Base-by-base conservation (phyloP, 1,284 basidiomycete genomes). In the Caloboletus firmus region DNA sequence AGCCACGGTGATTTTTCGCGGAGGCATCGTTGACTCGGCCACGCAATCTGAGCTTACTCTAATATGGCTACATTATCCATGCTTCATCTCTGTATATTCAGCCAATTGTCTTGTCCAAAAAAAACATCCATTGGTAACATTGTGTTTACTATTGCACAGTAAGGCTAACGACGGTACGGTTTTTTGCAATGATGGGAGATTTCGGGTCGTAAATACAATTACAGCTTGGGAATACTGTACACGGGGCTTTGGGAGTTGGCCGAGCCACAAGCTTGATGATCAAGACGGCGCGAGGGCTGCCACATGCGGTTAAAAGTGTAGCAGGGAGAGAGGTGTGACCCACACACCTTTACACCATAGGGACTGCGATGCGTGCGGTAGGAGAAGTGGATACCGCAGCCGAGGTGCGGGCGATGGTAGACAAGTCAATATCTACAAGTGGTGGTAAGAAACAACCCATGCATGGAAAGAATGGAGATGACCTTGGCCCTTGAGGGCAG, bases 331-430 rank as follows among this genome's bases (percentile, higher is more conserved):
- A 32, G 10, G 32, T 2, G 40, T 48, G 35, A n/a, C 5, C 37
- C 30, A 71, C 73, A 59, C 62, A 76, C 76, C 54, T 69, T 62
- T 53, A 76, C 75, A 59, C 75, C 75, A 56, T 64, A 63, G 52
- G 71, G 67, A 55, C 74, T 63, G 59, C 59, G 50, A 73, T 50
- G 36, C 66, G 71, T 52, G 63, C 68, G 41, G 79, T 77, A 26
- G 87, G 86, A 51, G 87, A 87, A 55, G 77, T 74, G 44, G 86
- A 84, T 36, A 89, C 83, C 20, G 85, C 91, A 58, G 79, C 79
- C 12, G 89, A 92, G 55, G 89, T 90, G 62, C 89, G 86, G 26
- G 91, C 91, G 63, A 94, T 93, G 52, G 83, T 77, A 41, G 80
- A 78, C 54, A 94, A 81, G 72, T 93, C 88, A 54, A 90, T 72